These are phyloP conservation scores for Penicillium parvum DNA, from an alignment of 495 filamentous ascomycete species.

Conservation along the genomic window DNA sequence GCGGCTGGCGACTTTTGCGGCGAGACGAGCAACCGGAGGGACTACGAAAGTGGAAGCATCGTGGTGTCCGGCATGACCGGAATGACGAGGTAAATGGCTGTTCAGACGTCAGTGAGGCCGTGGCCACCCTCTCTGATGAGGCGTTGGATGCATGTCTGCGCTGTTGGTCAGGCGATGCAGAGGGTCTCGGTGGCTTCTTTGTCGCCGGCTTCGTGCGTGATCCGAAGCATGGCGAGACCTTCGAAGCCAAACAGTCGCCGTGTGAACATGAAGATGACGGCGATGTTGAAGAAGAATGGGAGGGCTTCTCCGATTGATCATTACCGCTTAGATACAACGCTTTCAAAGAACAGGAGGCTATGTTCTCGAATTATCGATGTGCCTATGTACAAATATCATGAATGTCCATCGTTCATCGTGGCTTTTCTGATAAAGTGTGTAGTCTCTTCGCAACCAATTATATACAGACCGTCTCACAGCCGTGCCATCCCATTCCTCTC, in stretches of 20 bases:
- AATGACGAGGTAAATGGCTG: constrained; percentile 1
- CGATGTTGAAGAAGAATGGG: constrained; percentile 39
- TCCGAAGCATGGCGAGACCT: not conserved
- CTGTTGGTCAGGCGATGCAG: constrained; percentile 71
- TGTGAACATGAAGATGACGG: constrained; percentile 7
- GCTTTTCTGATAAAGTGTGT: not conserved
- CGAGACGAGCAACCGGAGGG: constrained; percentile 67
- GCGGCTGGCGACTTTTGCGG: constrained; percentile 72
- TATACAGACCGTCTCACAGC: constrained; percentile 8
- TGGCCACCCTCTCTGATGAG: constrained; percentile 40
- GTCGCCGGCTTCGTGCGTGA: constrained; percentile 62
- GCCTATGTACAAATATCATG: not conserved
- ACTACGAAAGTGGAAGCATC: constrained; percentile 63
- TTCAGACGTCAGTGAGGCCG: constrained; percentile 3
- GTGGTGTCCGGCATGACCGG: constrained; percentile 51
- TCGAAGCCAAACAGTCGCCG: not conserved
- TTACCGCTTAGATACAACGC: not conserved
- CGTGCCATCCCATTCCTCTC: constrained; percentile 17
- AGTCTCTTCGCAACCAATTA: not conserved
- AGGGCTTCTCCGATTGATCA: constrained; percentile 43
- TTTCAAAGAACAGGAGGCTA: no score
- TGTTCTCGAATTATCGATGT: no score
- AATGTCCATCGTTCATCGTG: not conserved
- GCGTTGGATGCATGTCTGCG: constrained; percentile 74
- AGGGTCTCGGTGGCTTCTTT: constrained; percentile 74